Base-by-base conservation (phyloP, 805 yeast species). In the Kodamaea lidongshanica region DNA sequence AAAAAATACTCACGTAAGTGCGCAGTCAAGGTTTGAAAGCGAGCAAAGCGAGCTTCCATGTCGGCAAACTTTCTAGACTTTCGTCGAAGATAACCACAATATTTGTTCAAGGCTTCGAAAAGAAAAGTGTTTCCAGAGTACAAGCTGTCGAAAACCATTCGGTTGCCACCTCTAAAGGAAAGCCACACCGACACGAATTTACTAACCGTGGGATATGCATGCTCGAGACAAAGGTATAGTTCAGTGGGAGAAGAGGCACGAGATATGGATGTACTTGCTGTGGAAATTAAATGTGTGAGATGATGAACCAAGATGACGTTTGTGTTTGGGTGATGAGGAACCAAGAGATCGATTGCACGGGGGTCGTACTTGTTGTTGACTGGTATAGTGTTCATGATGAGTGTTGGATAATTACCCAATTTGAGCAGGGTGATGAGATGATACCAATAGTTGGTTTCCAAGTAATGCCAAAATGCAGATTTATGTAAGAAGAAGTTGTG, bases 371-470 rank as follows among this genome's bases (percentile, higher is more conserved):
- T 45, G 15, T 43, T 40, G 14, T 48, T 41, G 10, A 32, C 17
- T 3, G 42, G 36, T 14, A 58, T 14, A 1, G 50, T 39, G 15
- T 54, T 54, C 7, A 59, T 34, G 7, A 58, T 23, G 15, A 56
- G 33, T 8, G 45, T 26, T 10, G 46, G 52, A 33, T 48, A 56
- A 9, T 28, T n/a, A 9, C 32, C 25, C 12, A 38, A 32, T 5
- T 34, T 38, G 15, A 39, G 24, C 7, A 32, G 30, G 6, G 30
- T 33, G 4, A 47, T 40, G 27, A 59, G 39, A 11, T 39, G 38
- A 12, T 41, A 37, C 67, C 65, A 61, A 30, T 52, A 59, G 1
- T 56, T 58, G 5, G 45, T 27, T 9, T 31, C 27, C 21, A 50
- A 45, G 8, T 56, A 41, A 11, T 30, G 28, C 61, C 64, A 56